These are phyloP conservation scores for Noccaea bulbosa DNA, from an alignment of 345 rosid species.

Conservation along the genomic window DNA sequence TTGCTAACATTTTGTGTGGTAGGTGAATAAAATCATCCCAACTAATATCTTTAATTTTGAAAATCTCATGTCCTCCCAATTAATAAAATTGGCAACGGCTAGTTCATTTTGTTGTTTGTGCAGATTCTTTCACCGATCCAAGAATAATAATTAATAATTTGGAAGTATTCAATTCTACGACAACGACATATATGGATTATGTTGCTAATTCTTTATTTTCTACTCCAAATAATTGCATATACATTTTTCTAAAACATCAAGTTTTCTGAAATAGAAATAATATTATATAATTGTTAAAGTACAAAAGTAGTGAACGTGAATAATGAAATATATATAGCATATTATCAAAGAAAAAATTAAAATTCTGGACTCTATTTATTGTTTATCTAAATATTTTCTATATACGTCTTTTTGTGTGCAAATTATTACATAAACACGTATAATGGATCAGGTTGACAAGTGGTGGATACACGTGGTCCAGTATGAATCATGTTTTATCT, in stretches of 20 bases:
- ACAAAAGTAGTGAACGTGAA: no score
- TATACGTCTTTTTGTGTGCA: neutral
- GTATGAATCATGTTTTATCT: neutral
- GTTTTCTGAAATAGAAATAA: no score
- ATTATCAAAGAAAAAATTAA: no score
- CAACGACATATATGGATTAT: no score
- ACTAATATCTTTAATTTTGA: neutral
- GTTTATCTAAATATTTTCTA: neutral
- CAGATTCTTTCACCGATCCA: slow-evolving; percentile 25
- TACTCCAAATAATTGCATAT: no score
- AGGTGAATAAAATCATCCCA: slow-evolving; percentile 17
- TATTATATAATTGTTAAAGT: no score
- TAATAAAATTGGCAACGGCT: slow-evolving; percentile 16
- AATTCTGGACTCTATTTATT: neutral
- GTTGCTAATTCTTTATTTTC: neutral
- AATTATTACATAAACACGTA: no score
- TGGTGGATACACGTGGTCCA: slow-evolving; percentile 34
- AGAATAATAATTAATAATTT: neutral
- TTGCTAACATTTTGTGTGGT: slow-evolving; percentile 25
- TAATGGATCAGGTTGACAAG: slow-evolving; percentile 19
- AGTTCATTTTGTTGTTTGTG: slow-evolving; percentile 31
- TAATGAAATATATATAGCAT: no score
- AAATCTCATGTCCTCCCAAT: neutral
- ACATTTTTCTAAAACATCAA: no score
- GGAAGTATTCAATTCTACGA: slow-evolving; percentile 10